phyloP scores from a whole-genome alignment of 202 grass and related monocot genomes.

The Saccharum hybrid region DNA sequence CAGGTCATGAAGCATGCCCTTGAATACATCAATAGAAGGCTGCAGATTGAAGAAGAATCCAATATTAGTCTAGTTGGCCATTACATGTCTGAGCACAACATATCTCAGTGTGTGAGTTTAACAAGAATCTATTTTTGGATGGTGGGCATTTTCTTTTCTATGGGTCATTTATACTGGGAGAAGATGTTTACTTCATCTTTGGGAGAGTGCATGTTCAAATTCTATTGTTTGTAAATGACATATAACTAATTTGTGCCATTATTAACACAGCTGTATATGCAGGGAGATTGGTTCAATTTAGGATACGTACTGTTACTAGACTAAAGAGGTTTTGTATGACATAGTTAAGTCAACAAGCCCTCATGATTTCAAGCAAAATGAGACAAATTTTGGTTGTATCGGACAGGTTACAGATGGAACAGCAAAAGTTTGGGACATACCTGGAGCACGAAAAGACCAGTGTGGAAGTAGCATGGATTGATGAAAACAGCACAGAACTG shows the following conservation, averaged over 20 bases:
- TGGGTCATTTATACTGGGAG: background rate
- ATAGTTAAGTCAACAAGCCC: background rate
- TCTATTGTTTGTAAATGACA: constrained; percentile 18
- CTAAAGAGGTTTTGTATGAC: background rate
- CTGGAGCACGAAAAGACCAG: constrained; percentile 95
- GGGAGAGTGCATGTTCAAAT: background rate
- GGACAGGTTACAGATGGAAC: background rate
- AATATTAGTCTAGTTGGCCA: constrained; percentile 21
- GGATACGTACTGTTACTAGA: background rate
- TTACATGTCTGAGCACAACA: constrained; percentile 9
- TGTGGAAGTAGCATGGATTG: constrained; percentile 98
- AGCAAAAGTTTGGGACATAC: constrained; percentile 36
- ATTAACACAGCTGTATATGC: constrained; percentile 14
- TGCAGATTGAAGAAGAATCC: constrained; percentile 43
- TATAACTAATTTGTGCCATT: background rate
- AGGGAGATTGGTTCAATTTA: background rate
- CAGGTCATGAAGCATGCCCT: constrained; percentile 85
- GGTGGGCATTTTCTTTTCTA: background rate
- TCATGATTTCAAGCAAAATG: constrained; percentile 26
- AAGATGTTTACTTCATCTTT: background rate
- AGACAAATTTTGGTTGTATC: background rate
- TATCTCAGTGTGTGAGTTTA: constrained; percentile 16
- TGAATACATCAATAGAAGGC: constrained; percentile 93
- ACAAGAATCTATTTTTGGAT: background rate
- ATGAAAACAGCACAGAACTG: constrained; percentile 97